phyloP scores from a whole-genome alignment of 768 basidiomycete genomes.

The Mycena albidolilacea region DNA sequence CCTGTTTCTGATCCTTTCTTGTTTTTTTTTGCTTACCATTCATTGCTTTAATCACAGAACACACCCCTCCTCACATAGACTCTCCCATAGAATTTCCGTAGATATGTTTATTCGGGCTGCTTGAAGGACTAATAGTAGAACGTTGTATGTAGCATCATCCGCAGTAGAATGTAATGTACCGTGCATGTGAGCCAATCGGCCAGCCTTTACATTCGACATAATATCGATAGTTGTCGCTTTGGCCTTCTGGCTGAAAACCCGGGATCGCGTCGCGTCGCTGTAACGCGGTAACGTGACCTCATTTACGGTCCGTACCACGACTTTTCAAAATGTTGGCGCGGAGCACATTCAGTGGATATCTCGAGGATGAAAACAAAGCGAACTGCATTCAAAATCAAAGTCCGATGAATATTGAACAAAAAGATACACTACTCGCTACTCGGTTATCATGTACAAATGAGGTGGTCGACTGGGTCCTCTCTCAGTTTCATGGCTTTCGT shows the following conservation, averaged over 20 bases:
- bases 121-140: neutral
- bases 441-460: conserved; percentile 27
- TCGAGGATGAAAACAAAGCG: too few relatives aligned
- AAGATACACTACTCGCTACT: conserved; percentile 25
- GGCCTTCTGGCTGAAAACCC: too few relatives aligned
- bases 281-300: neutral
- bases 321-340: too few relatives aligned
- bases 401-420: neutral
- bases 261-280: too few relatives aligned
- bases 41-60: neutral
- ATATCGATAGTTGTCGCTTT: too few relatives aligned
- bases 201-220: too few relatives aligned
- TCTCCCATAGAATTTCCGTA: conserved; percentile 17
- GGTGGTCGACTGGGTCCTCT: conserved; percentile 28
- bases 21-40: neutral
- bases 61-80: conserved; percentile 22
- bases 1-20: neutral
- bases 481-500: neutral
- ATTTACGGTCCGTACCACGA: neutral
- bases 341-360: too few relatives aligned
- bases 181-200: neutral
- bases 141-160: conserved; percentile 14
- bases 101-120: neutral
- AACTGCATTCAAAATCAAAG: neutral
- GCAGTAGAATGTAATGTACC: neutral